phyloP scores from a whole-genome alignment of 306 rosid species.

The Dalbergia cultrata region DNA sequence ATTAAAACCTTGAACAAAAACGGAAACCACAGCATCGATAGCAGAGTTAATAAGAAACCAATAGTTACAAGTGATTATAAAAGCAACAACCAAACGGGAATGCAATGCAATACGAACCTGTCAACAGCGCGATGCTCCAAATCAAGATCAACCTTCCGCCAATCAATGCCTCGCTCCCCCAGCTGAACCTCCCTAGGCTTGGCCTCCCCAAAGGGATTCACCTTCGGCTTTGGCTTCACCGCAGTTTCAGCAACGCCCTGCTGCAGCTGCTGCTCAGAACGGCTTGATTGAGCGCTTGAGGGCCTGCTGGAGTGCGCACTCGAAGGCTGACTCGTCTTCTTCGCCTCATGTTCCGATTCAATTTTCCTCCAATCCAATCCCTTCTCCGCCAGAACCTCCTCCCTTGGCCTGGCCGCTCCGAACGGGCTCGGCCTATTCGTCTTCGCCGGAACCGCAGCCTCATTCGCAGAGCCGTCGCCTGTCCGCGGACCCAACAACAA shows the following conservation, averaged over 20 bases:
- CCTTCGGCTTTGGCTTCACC: slow-evolving; percentile 72
- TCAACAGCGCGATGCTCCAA: slow-evolving; percentile 83
- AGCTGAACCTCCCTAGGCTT: slow-evolving; percentile 95
- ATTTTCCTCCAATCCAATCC: slow-evolving; percentile 94
- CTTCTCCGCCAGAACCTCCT: slow-evolving; percentile 90
- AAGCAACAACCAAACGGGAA: neutral
- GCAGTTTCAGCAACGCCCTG: slow-evolving; percentile 57
- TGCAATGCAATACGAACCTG: slow-evolving; percentile 64
- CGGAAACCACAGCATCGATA: neutral
- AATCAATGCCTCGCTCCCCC: slow-evolving; percentile 85
- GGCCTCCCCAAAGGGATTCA: slow-evolving; percentile 97
- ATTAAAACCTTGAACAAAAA: neutral
- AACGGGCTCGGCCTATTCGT: slow-evolving; percentile 80
- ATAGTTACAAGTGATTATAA: neutral
- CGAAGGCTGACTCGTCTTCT: slow-evolving; percentile 83
- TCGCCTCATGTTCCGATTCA: slow-evolving; percentile 85
- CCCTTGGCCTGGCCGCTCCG: slow-evolving; percentile 93
- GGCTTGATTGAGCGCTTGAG: slow-evolving; percentile 88
- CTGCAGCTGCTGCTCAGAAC: slow-evolving; percentile 72
- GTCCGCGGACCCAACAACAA: slow-evolving; percentile 81
- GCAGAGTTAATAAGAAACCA: neutral
- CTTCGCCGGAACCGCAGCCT: slow-evolving; percentile 51
- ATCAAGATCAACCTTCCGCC: slow-evolving; percentile 92
- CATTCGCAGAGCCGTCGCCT: slow-evolving; percentile 56
- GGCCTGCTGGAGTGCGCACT: slow-evolving; percentile 94